Base-by-base conservation (phyloP, 1,284 basidiomycete species). In the Boletus hoseneyae region DNA sequence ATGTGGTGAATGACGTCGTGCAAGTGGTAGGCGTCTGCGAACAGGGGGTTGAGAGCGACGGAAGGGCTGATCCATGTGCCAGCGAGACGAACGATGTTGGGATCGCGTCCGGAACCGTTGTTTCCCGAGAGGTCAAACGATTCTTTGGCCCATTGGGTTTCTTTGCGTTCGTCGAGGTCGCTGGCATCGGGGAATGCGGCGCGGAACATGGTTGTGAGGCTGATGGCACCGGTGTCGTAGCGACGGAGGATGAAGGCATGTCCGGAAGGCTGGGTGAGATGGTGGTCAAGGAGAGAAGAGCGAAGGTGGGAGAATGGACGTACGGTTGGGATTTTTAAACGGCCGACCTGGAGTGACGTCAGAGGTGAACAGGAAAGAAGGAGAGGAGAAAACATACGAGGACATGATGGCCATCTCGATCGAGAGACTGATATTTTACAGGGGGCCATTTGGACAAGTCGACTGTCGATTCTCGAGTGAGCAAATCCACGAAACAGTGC, bases 161-260 rank as follows among this genome's bases (percentile, higher is more conserved):
- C 96, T 29, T 72, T 73, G 64, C 83, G 84, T 71, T 98, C 96
- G 18, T 87, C 85, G 40, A 80, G 77, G 3, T 93, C 90, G 29
- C 77, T 73, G 1, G 94, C 90, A 47, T 77, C 82, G 9, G 97
- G 96, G 72, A 95, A 99, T 0, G 95, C 93, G 23, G 95, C 93
- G 59, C 93, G 91, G 77, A 93, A 98, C 92, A 99, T 97, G 54
- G 96, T 97, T 6, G 94, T 97, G 16, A 96, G 85, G 52, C 90
- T 93, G 70, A 99, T 82, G 21, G 95, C 95, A 57, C 93, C 85
- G 6, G 96, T 98, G 73, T 99, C 96, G 65, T 93, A 97, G 53
- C 96, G 86, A 56, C 93, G 85, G 49, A 97, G 86, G 65, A 97
- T 90, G 69, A 96, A 96, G n/a, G 93, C 91, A 70, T 96, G 92